Evolutionary conservation across 192 early-diverging fungal genomes (phyloP).

Genomic region (Coemansia sp.): DNA sequence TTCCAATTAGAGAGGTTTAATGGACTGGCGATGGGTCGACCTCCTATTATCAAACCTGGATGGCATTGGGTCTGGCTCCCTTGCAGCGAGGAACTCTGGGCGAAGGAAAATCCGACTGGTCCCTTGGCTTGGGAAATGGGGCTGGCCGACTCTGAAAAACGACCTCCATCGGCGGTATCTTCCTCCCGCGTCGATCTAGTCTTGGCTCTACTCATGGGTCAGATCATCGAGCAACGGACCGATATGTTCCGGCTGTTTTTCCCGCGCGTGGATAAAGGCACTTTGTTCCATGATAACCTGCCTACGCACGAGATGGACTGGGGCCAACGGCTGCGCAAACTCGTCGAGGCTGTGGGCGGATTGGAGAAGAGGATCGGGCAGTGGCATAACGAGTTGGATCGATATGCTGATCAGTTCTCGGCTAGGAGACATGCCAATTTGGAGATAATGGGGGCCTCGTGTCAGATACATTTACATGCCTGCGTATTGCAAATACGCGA

Average conservation of each 20-base stretch:
- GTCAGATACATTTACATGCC: slow-evolving; percentile 48
- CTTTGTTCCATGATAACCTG: slow-evolving; percentile 54
- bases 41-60: slow-evolving; percentile 55
- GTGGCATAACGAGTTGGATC: slow-evolving; percentile 49
- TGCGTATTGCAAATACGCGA: slow-evolving; percentile 53
- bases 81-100: slow-evolving; percentile 51
- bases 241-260: slow-evolving; percentile 55
- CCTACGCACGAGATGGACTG: slow-evolving; percentile 47
- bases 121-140: slow-evolving; percentile 53
- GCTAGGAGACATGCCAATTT: slow-evolving; percentile 54
- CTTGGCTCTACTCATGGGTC: slow-evolving; percentile 51
- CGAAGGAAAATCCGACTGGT: slow-evolving; percentile 31
- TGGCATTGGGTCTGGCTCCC: slow-evolving; percentile 60
- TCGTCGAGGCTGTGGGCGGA: slow-evolving; percentile 22
- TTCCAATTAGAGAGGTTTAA: slow-evolving; percentile 56
- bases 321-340: slow-evolving; percentile 20
- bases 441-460: slow-evolving; percentile 49
- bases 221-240: slow-evolving; percentile 51
- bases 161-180: slow-evolving; percentile 16
- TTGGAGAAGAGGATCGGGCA: slow-evolving; percentile 49
- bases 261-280: slow-evolving; percentile 52
- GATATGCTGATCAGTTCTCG: slow-evolving; percentile 46
- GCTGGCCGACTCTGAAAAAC: slow-evolving; percentile 32
- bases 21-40: slow-evolving; percentile 54
- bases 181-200: slow-evolving; percentile 51